phyloP scores from a whole-genome alignment of 805 yeast species.

The Kodamaea lidongshanica region DNA sequence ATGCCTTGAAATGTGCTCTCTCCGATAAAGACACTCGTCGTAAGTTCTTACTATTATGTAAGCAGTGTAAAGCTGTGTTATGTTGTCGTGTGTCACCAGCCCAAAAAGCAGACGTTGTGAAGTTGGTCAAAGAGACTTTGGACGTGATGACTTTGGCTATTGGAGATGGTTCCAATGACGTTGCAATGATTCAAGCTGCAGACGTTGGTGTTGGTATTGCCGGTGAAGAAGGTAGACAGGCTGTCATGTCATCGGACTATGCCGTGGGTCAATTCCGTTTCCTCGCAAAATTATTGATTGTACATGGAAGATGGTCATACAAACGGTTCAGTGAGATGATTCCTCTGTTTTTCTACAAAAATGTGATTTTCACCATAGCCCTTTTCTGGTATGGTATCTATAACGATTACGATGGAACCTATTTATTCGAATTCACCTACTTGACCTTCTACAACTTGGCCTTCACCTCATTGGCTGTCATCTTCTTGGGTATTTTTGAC shows the following conservation, averaged over 20 bases:
- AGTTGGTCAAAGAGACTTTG: constrained; percentile 55
- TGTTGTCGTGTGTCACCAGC: constrained; percentile 84
- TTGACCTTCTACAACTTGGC: constrained; percentile 76
- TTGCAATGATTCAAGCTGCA: constrained; percentile 83
- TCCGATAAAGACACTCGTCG: constrained; percentile 27
- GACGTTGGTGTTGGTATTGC: constrained; percentile 83
- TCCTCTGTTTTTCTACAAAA: constrained; percentile 73
- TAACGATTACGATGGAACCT: constrained; percentile 67
- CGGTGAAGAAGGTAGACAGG: constrained; percentile 83
- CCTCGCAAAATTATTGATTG: constrained; percentile 56
- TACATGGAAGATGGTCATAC: constrained; percentile 84
- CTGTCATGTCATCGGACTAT: constrained; percentile 81
- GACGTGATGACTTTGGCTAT: constrained; percentile 74
- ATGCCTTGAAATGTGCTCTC: constrained; percentile 46
- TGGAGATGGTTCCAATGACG: constrained; percentile 86
- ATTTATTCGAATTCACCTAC: constrained; percentile 70
- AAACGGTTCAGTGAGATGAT: constrained; percentile 70
- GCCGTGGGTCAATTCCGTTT: constrained; percentile 76
- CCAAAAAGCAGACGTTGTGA: constrained; percentile 73
- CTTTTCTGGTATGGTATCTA: constrained; percentile 73
- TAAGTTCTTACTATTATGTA: constrained; percentile 64
- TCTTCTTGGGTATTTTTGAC: constrained; percentile 64
- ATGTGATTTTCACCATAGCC: constrained; percentile 65
- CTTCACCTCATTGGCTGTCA: constrained; percentile 74
- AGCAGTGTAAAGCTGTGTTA: constrained; percentile 69